Conservation (phyloP, 768 basidiomycete species). For the Mycena amicta region DNA sequence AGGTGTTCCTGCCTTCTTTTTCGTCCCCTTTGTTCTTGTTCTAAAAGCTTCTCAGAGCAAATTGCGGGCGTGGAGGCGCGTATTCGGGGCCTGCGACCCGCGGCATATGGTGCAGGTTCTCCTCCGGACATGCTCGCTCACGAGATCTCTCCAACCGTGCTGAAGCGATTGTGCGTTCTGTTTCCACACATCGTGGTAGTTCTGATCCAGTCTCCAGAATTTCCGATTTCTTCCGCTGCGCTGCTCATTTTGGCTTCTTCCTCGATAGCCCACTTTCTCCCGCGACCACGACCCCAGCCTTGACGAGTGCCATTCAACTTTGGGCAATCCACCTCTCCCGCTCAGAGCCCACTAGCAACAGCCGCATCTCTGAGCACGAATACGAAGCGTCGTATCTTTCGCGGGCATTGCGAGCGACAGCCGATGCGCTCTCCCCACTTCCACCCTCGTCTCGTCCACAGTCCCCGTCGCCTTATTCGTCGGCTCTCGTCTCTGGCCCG, state of each 20-base stretch:
- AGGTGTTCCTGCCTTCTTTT: background rate
- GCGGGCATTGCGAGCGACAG: conserved; percentile 1
- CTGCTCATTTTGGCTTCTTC: conserved; percentile 46
- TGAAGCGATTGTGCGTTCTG: background rate
- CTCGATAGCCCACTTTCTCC: conserved; percentile 42
- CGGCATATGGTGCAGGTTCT: too few species aligned
- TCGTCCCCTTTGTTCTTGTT: too few species aligned
- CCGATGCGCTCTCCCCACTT: background rate
- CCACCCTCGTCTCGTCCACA: background rate
- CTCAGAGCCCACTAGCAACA: background rate
- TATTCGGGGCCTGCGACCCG: background rate
- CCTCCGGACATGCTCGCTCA: too few species aligned
- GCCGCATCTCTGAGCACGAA: too few species aligned
- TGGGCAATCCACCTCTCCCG: conserved; percentile 17
- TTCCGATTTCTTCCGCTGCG: background rate
- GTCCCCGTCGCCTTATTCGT: background rate
- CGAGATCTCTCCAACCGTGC: background rate
- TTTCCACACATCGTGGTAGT: background rate
- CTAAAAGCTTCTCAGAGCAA: background rate
- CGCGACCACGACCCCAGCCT: conserved; percentile 7
- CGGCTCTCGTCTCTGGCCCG: background rate
- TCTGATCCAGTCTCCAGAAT: background rate
- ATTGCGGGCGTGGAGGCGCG: conserved; percentile 2
- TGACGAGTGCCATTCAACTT: conserved; percentile 7
- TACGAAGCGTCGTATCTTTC: conserved; percentile 5